phyloP scores from a whole-genome alignment of 345 rosid genomes.

The Sisymbrium irio region DNA sequence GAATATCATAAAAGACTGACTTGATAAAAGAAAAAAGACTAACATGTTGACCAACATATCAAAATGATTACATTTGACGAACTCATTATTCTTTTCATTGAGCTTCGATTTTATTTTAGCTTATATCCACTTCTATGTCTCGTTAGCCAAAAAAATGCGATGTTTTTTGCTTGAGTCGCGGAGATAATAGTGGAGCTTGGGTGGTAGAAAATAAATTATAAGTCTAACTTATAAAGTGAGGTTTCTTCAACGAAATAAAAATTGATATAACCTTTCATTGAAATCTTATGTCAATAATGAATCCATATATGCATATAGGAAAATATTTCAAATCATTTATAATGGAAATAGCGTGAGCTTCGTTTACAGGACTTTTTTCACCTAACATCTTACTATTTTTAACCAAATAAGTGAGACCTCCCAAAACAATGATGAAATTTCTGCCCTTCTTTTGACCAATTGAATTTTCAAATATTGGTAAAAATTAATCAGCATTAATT shows the following conservation, averaged over 20 bases:
- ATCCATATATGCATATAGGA: not conserved
- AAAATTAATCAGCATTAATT: constrained; percentile 2
- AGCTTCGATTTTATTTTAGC: not conserved
- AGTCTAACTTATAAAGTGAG: not conserved
- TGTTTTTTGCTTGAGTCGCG: not conserved
- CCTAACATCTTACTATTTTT: constrained; percentile 11
- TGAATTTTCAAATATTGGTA: not conserved
- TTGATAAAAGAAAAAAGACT: too few species aligned
- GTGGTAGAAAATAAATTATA: not conserved
- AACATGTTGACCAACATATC: not conserved
- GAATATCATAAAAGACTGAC: constrained; percentile 8
- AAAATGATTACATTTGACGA: not conserved
- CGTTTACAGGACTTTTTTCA: not conserved
- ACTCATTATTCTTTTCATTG: not conserved
- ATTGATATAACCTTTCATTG: not conserved
- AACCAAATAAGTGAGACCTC: not conserved
- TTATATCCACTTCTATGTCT: not conserved
- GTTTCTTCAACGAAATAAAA: not conserved
- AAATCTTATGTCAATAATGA: too few species aligned
- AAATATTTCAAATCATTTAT: not conserved
- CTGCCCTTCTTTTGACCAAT: constrained; percentile 18
- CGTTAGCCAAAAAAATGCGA: not conserved
- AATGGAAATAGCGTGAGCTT: not conserved
- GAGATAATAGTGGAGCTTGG: not conserved
- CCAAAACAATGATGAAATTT: not conserved